Conservation (phyloP, 306 rosid species). For the Herpetospermum pedunculosum region DNA sequence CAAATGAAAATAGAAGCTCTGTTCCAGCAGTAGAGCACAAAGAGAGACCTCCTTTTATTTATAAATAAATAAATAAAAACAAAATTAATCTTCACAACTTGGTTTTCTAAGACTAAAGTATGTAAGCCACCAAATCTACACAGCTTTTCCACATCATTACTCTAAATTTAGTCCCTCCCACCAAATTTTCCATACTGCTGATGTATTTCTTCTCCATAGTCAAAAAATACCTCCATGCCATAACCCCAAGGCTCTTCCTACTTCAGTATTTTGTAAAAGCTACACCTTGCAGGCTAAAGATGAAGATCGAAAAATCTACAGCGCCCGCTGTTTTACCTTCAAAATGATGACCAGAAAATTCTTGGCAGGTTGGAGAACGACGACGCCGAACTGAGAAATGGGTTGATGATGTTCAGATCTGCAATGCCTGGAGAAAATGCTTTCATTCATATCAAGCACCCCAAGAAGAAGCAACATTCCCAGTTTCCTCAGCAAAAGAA, state of each 20-base stretch:
- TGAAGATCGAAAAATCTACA: conserved; percentile 39
- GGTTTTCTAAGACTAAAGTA: conserved; percentile 41
- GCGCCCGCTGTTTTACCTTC: conserved; percentile 16
- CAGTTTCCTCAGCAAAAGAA: conserved; percentile 10
- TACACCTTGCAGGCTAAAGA: conserved; percentile 26
- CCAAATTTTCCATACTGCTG: conserved; percentile 1
- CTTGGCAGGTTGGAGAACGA: conserved; percentile 37
- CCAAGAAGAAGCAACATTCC: conserved; percentile 37
- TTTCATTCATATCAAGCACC: conserved; percentile 31
- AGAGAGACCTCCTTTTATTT: background rate
- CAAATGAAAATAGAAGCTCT: background rate
- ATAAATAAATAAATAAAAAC: conserved; percentile 11
- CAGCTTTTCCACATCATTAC: conserved; percentile 37
- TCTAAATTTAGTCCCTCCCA: conserved; percentile 23
- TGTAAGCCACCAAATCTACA: conserved; percentile 55
- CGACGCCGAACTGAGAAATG: conserved; percentile 26
- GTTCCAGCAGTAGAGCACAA: background rate
- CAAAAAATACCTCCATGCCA: conserved; percentile 20
- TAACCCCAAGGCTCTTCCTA: conserved; percentile 24
- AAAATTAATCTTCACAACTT: conserved; percentile 24
- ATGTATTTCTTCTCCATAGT: conserved; percentile 23
- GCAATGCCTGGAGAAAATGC: conserved; percentile 13
- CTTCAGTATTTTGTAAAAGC: conserved; percentile 28
- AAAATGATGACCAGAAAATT: conserved; percentile 24
- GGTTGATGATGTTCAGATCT: conserved; percentile 32